Evolutionary conservation across 345 rosid genomes (phyloP).

Genomic region (Carallia brachiata): DNA sequence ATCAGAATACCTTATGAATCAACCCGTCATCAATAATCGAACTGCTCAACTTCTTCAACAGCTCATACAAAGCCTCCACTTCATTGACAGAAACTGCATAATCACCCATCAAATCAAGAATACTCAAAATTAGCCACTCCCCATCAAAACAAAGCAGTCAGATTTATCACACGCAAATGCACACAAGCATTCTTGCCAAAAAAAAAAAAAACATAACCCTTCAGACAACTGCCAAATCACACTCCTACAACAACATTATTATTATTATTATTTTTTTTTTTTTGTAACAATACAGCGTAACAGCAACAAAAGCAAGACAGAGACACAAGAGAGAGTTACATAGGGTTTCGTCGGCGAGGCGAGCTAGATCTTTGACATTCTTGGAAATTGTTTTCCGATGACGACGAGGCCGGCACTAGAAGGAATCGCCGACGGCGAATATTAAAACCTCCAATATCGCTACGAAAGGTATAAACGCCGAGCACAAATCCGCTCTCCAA

Average conservation of each 20-base stretch:
- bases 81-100: slow-evolving; percentile 65
- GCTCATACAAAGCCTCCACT: slow-evolving; percentile 68
- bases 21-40: slow-evolving; percentile 66
- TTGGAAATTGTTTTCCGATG: slow-evolving; percentile 7
- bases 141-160: neutral
- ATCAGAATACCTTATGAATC: slow-evolving; percentile 63
- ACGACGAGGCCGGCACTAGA: slow-evolving; percentile 27
- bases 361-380: slow-evolving; percentile 35
- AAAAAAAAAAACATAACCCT: neutral
- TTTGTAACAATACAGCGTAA: too few species aligned
- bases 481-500: slow-evolving; percentile 64
- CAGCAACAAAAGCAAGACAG: neutral
- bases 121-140: too few species aligned
- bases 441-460: slow-evolving; percentile 50
- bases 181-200: too few species aligned
- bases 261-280: neutral
- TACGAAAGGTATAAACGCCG: slow-evolving; percentile 52
- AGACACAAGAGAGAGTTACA: slow-evolving; percentile 36
- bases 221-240: too few species aligned
- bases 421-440: slow-evolving; percentile 42
- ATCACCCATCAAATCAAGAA: neutral
- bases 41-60: slow-evolving; percentile 64
- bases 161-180: neutral
- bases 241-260: too few species aligned
- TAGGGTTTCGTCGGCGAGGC: slow-evolving; percentile 58